Percentiles rank a stretch among this genome's conserved stretches.
phyloP scores from a whole-genome alignment of 2,329 filamentous ascomycete genomes.

The Diaporthe ilicicola region DNA sequence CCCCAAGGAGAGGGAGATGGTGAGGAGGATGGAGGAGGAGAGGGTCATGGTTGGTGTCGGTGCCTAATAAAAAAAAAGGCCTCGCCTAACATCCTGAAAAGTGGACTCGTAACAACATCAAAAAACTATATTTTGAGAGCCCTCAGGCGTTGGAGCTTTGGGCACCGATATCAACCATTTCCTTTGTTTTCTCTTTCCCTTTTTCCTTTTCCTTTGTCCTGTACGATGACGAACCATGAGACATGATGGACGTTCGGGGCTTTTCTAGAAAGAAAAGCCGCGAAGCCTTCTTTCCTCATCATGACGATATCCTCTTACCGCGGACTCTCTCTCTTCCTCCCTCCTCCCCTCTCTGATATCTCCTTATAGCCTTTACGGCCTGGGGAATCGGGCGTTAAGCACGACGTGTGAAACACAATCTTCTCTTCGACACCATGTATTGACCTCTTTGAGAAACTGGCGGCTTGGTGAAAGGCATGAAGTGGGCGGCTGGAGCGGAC shows the following conservation, averaged over 20 bases:
- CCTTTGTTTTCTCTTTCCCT: neutral
- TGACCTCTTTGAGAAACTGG: conserved; percentile 19
- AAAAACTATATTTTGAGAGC: neutral
- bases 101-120: neutral
- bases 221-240: conserved; percentile 16
- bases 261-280: neutral
- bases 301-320: neutral
- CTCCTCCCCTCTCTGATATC: neutral
- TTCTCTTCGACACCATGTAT: conserved; percentile 18
- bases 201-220: neutral
- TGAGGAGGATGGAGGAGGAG: conserved; percentile 64
- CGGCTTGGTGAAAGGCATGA: conserved; percentile 27
- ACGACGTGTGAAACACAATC: neutral
- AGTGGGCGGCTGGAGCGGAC: neutral
- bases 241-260: neutral
- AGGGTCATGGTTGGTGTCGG: conserved; percentile 44
- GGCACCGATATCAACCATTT: conserved; percentile 23
- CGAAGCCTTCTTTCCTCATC: neutral
- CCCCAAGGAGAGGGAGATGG: conserved; percentile 65
- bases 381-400: neutral
- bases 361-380: conserved; percentile 22
- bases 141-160: conserved; percentile 27
- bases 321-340: too few species aligned
- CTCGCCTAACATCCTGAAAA: neutral
- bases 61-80: conserved; percentile 44